A percentile compares a stretch with the other conserved stretches of the same genome.
phyloP scores from a whole-genome alignment of 805 yeast species.

The Groenewaldozyma tartarivorans region DNA sequence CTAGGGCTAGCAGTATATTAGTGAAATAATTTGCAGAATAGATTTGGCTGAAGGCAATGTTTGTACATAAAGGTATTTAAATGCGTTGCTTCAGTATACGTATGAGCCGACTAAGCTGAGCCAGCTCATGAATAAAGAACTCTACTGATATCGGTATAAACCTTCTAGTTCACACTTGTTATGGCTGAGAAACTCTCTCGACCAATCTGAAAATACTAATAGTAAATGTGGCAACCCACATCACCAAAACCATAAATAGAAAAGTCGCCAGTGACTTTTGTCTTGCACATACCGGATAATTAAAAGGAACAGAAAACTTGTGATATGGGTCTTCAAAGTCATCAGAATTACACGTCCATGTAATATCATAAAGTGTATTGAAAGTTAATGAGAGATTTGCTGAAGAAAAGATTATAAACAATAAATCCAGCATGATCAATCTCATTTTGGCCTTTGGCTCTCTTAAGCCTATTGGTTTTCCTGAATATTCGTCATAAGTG shows the following conservation, averaged over 20 bases:
- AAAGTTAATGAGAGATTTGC: conserved; percentile 83
- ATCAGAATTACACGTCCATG: conserved; percentile 60
- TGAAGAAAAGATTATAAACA: conserved; percentile 80
- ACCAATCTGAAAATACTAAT: conserved; percentile 78
- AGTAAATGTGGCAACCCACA: conserved; percentile 82
- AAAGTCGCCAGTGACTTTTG: conserved; percentile 75
- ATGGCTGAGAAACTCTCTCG: conserved; percentile 29
- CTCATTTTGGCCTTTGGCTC: conserved; percentile 76
- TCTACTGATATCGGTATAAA: no score
- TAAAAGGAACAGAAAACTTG: conserved; percentile 25
- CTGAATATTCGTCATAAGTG: conserved; percentile 83
- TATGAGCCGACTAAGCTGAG: no score
- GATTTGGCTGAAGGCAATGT: no score
- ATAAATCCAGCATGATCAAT: conserved; percentile 67
- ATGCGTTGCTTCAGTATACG: no score
- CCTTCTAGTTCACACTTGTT: background rate
- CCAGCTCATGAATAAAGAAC: no score
- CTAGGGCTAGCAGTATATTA: no score
- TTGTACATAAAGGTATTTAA: no score
- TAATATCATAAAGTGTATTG: conserved; percentile 66
- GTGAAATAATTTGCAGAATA: no score
- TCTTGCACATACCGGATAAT: conserved; percentile 54
- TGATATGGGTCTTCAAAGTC: conserved; percentile 22
- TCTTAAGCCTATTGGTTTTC: conserved; percentile 85
- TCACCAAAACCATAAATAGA: conserved; percentile 59